Base-by-base conservation (phyloP, 176 grass and related monocot species). In the Zizania latifolia region DNA sequence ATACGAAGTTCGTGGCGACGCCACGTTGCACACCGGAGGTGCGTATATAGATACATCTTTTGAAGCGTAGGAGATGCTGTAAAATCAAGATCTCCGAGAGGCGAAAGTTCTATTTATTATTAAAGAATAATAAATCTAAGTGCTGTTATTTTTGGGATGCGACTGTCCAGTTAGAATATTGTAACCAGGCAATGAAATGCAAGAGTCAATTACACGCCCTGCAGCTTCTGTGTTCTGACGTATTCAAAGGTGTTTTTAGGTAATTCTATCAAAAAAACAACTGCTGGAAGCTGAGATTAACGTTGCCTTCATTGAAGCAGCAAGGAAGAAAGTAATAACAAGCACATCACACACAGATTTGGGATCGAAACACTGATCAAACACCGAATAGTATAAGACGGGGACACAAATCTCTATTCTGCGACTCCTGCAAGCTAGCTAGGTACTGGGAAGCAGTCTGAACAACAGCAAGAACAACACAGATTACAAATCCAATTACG, bases 401-500 rank as follows among this genome's bases (percentile, higher is more conserved):
- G 29, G 56, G 29, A 38, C n/a, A 56, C 75, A 68, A 75, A 80
- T 75, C 35, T 80, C 81, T 64, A 75, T 80, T 74, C 70, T 63
- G 29, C 30, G 62, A 78, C 54, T 70, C 22, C 65, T 86, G 65
- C 11, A n/a, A 51, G 19, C 19, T 51, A 51, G 46, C 46, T 33
- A 56, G 19, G 50, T n/a, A 70, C 62, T 58, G 63, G 30, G 15
- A 61, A 60, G 16, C 46, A 63, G 75, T 63, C 81, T 69, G 70
- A 88, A 84, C 31, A 72, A 48, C 68, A 61, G 26, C 8, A 77
- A 64, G 14, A 12, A 58, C 43, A 40, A 2, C 56, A 84, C 81
- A 80, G 23, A 78, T 58, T n/a, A n/a, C n/a, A n/a, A n/a, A n/a
- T n/a, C 35, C 79, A 83, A 88, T 68, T 28, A 74, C 26, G 40